Conservation (phyloP, 2,329 filamentous ascomycete genomes). For the Colletotrichum caudatum region DNA sequence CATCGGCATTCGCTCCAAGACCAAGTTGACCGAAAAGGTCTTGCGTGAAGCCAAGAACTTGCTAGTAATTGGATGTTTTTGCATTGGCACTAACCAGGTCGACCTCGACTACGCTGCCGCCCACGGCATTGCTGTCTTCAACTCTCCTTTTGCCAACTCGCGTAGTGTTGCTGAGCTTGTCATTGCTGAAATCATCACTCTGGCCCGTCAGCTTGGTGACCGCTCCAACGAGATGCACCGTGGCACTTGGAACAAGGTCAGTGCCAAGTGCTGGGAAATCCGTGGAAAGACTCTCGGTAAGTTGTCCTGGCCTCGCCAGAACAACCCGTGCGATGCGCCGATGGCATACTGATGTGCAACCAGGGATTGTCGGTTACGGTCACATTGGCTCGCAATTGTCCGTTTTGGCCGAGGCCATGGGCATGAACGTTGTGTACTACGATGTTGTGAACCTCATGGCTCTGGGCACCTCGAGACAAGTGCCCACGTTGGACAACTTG, state of each 20-base stretch:
- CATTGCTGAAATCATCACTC: slow-evolving; percentile 90
- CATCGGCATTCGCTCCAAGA: slow-evolving; percentile 98
- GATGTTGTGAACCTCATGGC: slow-evolving; percentile 96
- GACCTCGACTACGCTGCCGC: slow-evolving; percentile 85
- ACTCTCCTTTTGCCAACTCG: slow-evolving; percentile 98
- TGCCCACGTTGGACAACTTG: slow-evolving; percentile 80
- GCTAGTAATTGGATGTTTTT: slow-evolving; percentile 97
- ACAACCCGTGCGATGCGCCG: not conserved
- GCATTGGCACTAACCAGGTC: slow-evolving; percentile 97
- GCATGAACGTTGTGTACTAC: slow-evolving; percentile 98
- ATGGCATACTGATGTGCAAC: slow-evolving; percentile 17
- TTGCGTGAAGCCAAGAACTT: slow-evolving; percentile 92
- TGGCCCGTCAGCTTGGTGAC: slow-evolving; percentile 93
- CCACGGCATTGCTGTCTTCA: slow-evolving; percentile 96
- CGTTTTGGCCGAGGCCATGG: slow-evolving; percentile 96
- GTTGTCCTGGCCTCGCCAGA: slow-evolving; percentile 42
- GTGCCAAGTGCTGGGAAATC: slow-evolving; percentile 96
- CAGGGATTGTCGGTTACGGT: slow-evolving; percentile 93
- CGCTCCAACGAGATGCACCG: slow-evolving; percentile 94
- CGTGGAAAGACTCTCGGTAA: slow-evolving; percentile 93
- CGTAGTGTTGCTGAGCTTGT: slow-evolving; percentile 96
- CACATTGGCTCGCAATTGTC: slow-evolving; percentile 97
- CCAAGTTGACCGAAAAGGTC: slow-evolving; percentile 88
- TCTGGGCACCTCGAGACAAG: slow-evolving; percentile 87
- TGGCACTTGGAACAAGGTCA: slow-evolving; percentile 98